A percentile compares a stretch with the other conserved stretches of the same genome.
Evolutionary conservation across 163 green algal genomes (phyloP).

Genomic region (Smithsoniella earleae): DNA sequence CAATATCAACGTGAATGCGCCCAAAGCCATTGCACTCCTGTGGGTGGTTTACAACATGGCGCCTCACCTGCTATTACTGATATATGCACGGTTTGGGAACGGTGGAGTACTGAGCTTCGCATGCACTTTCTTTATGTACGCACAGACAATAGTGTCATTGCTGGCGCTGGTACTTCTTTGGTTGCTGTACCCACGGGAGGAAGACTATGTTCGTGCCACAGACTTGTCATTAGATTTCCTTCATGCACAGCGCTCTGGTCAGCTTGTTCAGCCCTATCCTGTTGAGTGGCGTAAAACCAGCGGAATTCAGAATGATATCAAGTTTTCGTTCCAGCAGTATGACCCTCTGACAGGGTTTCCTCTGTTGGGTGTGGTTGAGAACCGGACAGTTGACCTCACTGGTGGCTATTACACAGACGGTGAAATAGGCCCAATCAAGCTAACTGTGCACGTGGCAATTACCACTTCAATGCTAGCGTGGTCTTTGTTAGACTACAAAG

Average conservation of each 20-base stretch:
- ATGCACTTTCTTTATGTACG: conserved; percentile 11
- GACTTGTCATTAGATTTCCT: conserved; percentile 15
- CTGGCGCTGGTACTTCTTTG: conserved; percentile 15
- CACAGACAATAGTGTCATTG: background rate
- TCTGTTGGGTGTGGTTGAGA: no score
- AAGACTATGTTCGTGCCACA: conserved; percentile 10
- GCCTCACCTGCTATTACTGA: conserved; percentile 19
- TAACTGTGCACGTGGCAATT: conserved; percentile 19
- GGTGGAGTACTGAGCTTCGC: conserved; percentile 12
- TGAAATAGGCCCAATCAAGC: conserved; percentile 1
- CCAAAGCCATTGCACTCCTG: conserved; percentile 18
- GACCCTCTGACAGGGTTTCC: background rate
- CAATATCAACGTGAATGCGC: conserved; percentile 14
- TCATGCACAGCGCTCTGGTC: background rate
- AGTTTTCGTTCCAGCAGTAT: background rate
- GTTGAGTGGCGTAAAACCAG: conserved; percentile 4
- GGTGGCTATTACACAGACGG: conserved; percentile 23
- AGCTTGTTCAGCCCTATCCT: background rate
- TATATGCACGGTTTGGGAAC: background rate
- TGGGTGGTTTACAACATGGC: conserved; percentile 29
- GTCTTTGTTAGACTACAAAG: conserved; percentile 21
- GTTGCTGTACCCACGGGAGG: conserved; percentile 26
- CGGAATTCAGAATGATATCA: background rate
- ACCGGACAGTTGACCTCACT: background rate
- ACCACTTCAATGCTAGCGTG: conserved; percentile 27